Evolutionary conservation across 164 flowering plant species (phyloP), one percentile per base, ranked within the genome.

Genomic region (Piper betle): DNA sequence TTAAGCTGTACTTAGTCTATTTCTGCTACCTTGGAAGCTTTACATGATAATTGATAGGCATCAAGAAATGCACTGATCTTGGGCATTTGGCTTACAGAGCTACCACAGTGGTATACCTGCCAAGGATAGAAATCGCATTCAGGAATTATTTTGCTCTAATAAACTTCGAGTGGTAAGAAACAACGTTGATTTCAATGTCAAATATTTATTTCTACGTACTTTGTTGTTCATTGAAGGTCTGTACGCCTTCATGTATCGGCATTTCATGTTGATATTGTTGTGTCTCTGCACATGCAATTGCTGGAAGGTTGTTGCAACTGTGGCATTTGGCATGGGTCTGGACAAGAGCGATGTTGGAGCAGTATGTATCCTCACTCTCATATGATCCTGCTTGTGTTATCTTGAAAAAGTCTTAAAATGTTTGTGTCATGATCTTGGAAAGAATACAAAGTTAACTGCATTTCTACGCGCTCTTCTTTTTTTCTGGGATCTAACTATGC

Each of bases 241-340:
- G 11, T 52, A 39, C 56, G n/a, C 16, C 37, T 43, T 18, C 12
- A 42, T 17, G 39, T 55, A 9, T 20, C 60, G 63, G 52, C 53
- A 17, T 69, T 11, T 39, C n/a, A 39, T 42, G 5, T 58, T 42
- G 62, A 57, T 57, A 40, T 19, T 41, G 4, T 41, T 4, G 4
- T 41, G 50, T 8, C 50, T 8, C 12, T 41, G 8, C 12, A 43
- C 50, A 3, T 43, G 50, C 50, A 43, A 43, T 43, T 43, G 12
- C 4, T 57, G 18, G 16, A 70, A 93, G 99, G 89, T 94, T 71
- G 97, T 94, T 71, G 97, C 97, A 65, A 94, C 99, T 64, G 97
- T 94, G 73, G 99, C 99, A 71, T 94, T 94, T 70, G 99, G 99
- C 64, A 94, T 94, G 99, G 99, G 99, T 15, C 95, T 94, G 66